Evolutionary conservation across 305 asterid species (phyloP).

Genomic region (Solanum aculeatissimum): DNA sequence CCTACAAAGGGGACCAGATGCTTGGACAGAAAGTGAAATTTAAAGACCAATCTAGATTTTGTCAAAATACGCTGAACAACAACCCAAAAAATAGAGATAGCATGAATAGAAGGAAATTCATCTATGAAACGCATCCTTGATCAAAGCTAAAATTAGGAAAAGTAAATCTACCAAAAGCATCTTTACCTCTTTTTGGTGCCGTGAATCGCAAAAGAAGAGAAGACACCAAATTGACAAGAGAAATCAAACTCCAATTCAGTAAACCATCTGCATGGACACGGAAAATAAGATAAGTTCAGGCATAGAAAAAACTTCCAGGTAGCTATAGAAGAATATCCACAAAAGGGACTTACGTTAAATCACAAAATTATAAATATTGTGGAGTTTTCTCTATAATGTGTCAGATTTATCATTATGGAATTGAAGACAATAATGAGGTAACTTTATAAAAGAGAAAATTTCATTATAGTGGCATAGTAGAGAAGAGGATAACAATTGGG

Average conservation of each 20-base stretch:
- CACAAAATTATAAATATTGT: neutral
- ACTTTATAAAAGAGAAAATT: neutral
- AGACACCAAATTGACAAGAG: slow-evolving; percentile 57
- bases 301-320: neutral
- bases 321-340: neutral
- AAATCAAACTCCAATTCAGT: slow-evolving; percentile 88
- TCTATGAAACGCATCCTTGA: neutral
- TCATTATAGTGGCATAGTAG: neutral
- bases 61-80: neutral
- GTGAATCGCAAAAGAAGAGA: slow-evolving; percentile 58
- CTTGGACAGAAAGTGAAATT: neutral
- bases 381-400: neutral
- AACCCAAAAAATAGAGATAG: neutral
- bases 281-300: slow-evolving; percentile 2
- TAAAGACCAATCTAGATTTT: neutral
- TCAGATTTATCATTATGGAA: neutral
- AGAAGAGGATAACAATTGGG: neutral
- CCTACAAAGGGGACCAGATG: neutral
- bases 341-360: neutral
- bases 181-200: slow-evolving; percentile 66
- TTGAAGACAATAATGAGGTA: neutral
- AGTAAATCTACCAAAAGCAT: neutral
- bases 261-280: slow-evolving; percentile 63
- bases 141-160: slow-evolving; percentile 10
- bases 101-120: neutral